Base-by-base conservation (phyloP, 306 rosid species). In the Acacia acuminata region DNA sequence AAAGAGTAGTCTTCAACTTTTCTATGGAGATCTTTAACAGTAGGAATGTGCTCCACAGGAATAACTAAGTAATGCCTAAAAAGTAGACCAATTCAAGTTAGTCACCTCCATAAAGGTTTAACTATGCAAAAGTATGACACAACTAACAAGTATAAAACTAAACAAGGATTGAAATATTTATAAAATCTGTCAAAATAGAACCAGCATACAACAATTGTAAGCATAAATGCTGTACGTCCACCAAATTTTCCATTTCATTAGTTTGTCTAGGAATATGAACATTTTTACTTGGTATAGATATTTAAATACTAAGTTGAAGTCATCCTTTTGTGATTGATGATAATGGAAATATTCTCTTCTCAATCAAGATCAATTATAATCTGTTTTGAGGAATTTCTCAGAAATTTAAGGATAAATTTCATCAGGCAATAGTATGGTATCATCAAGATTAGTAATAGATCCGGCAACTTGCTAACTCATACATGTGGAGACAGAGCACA, bases 51-150 rank as follows among this genome's bases (percentile, higher is more conserved):
- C 67, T 84, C 84, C 78, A 83, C 85, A 9, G 97, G 92, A 81
- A 93, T 79, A 73, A 91, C 94, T 73, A 93, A 91, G 94, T 90
- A 93, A 88, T 93, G 97, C 92, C 97, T 93, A 75, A 61, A 72
- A 30, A 47, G 38, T 67, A 79, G 19, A 42, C 68, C 45, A 56
- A 50, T 42, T 82, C 58, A 71, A 79, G 76, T 38, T 15, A 36
- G 73, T 69, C 77, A 83, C 15, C 14, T 64, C 51, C 36, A 58
- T 65, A 27, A 74, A 43, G 61, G 47, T 42, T 16, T 50, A 60
- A 48, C 38, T 4, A 45, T 16, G 48, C 60, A 44, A 13, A 30
- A 50, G 10, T 11, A 44, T 36, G 64, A 38, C 14, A 73, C 56
- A 24, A 12, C 4, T 45, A 64, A 27, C 14, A 34, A 73, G 68